Conservation (phyloP, 1,139 yeast species). For the Hyphopichia pseudoburtonii region DNA sequence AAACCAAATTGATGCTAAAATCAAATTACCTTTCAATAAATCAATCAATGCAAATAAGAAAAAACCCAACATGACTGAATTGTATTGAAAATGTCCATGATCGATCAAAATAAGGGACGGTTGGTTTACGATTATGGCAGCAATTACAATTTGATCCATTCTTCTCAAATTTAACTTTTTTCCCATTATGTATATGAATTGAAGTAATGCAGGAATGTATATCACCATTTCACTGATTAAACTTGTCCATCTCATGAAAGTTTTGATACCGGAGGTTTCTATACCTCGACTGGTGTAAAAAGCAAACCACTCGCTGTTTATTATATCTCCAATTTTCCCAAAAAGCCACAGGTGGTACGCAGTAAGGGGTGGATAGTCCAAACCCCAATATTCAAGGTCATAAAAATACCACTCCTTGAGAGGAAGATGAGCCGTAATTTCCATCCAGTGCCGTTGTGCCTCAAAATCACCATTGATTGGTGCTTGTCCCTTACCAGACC, state of each 20-base stretch:
- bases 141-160: conserved; percentile 73
- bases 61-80: conserved; percentile 90
- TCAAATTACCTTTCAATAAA: conserved; percentile 60
- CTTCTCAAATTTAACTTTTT: conserved; percentile 53
- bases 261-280: conserved; percentile 65
- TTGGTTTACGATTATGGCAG: conserved; percentile 74
- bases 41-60: conserved; percentile 68
- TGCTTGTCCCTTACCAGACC: conserved; percentile 65
- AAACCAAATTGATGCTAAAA: conserved; percentile 77
- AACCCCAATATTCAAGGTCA: conserved; percentile 92
- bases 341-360: conserved; percentile 86
- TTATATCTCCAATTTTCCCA: conserved; percentile 68
- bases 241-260: conserved; percentile 82
- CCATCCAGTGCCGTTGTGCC: conserved; percentile 98
- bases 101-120: conserved; percentile 84
- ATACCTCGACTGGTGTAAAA: conserved; percentile 71
- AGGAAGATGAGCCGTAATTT: conserved; percentile 77
- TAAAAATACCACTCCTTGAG: conserved; percentile 81
- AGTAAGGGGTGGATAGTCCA: conserved; percentile 96
- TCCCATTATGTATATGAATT: conserved; percentile 67
- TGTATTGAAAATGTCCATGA: conserved; percentile 97
- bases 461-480: conserved; percentile 96
- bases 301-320: conserved; percentile 74
- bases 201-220: conserved; percentile 79
- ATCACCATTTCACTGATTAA: conserved; percentile 70